Conservation (phyloP, 768 basidiomycete species). For the Scleroderma bovista region DNA sequence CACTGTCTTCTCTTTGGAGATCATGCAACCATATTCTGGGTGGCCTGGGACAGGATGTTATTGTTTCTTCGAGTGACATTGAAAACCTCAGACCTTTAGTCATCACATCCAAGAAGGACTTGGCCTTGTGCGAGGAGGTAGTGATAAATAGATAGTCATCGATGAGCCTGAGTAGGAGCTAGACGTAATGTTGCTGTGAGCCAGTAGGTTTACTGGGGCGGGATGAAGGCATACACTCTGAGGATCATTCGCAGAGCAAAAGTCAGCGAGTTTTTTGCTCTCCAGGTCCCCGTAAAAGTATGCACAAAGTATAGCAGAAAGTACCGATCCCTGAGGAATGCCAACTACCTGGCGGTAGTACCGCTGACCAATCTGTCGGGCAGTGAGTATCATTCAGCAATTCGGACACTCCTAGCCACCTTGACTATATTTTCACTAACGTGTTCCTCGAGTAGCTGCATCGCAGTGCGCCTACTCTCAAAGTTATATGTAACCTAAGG, state of each 20-base stretch:
- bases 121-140: slow-evolving; percentile 54
- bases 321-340: slow-evolving; percentile 95
- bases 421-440: slow-evolving; percentile 92
- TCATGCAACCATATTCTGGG: slow-evolving; percentile 90
- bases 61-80: background rate
- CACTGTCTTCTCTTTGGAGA: slow-evolving; percentile 84
- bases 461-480: slow-evolving; percentile 49
- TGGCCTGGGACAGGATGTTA: slow-evolving; percentile 48
- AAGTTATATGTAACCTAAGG: slow-evolving; percentile 48
- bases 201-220: background rate
- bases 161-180: slow-evolving; percentile 82
- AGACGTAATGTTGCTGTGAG: background rate
- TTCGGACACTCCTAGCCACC: no score
- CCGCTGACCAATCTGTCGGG: slow-evolving; percentile 64
- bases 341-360: slow-evolving; percentile 89
- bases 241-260: slow-evolving; percentile 48
- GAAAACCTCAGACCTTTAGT: slow-evolving; percentile 42
- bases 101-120: slow-evolving; percentile 72
- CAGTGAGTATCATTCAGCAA: background rate
- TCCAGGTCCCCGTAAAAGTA: slow-evolving; percentile 96
- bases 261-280: slow-evolving; percentile 34
- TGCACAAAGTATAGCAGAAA: slow-evolving; percentile 90
- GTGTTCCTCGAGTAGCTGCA: slow-evolving; percentile 80
- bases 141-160: slow-evolving; percentile 94
- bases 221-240: slow-evolving; percentile 50